Conservation (phyloP, 306 rosid genomes). For the Senna siamea region DNA sequence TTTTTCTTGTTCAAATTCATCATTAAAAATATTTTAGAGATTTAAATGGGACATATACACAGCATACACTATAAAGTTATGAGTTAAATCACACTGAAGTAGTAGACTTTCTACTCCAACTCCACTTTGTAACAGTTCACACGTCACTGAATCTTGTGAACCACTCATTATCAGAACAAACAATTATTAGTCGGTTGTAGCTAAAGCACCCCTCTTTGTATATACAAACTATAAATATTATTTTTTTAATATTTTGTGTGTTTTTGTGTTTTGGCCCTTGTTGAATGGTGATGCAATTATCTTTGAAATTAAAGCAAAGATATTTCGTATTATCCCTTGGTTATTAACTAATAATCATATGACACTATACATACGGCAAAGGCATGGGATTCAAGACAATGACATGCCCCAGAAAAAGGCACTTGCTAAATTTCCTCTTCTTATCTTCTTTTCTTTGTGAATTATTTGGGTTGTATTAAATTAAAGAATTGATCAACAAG, state of each 20-base stretch:
- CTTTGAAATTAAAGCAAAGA: slow-evolving; percentile 22
- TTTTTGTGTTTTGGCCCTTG: slow-evolving; percentile 36
- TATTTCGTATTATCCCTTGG: slow-evolving; percentile 19
- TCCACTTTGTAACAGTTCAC: slow-evolving; percentile 54
- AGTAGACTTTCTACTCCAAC: slow-evolving; percentile 51
- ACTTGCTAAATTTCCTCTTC: not conserved
- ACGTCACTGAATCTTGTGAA: slow-evolving; percentile 56
- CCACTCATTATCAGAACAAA: slow-evolving; percentile 52
- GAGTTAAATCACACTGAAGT: slow-evolving; percentile 1
- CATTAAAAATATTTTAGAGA: no score
- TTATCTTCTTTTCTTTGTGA: not conserved
- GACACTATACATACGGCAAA: slow-evolving; percentile 2
- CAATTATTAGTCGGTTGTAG: slow-evolving; percentile 31
- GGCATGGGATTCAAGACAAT: slow-evolving; percentile 35
- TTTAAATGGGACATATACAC: not conserved
- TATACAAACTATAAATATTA: not conserved
- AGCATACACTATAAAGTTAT: not conserved
- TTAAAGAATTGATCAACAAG: not conserved
- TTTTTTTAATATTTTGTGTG: not conserved
- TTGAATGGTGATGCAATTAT: slow-evolving; percentile 24
- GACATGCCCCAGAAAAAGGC: slow-evolving; percentile 17
- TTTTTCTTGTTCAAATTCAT: not conserved
- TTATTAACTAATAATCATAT: not conserved
- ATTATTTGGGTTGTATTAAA: no score
- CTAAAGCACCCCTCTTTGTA: slow-evolving; percentile 29